Percentiles rank a stretch among this genome's conserved stretches.
phyloP scores from a whole-genome alignment of 495 filamentous ascomycete genomes.

The Penicillium tannophilum region DNA sequence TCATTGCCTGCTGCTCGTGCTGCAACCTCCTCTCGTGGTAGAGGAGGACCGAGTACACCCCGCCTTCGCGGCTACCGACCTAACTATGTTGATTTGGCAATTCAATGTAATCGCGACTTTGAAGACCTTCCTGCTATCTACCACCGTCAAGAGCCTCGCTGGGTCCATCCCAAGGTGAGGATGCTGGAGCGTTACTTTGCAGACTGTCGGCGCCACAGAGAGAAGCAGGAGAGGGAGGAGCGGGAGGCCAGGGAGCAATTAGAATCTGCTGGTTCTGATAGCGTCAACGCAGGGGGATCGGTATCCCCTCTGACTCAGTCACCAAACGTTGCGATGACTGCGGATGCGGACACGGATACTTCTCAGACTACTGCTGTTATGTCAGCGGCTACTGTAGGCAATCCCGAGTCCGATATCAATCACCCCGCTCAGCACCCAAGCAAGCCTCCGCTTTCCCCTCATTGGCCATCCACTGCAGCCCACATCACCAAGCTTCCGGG shows the following conservation, averaged over 20 bases:
- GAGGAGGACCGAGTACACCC: conserved; percentile 36
- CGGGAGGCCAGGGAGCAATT: conserved; percentile 16
- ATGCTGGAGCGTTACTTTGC: conserved; percentile 47
- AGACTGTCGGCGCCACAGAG: conserved; percentile 34
- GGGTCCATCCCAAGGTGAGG: conserved; percentile 34
- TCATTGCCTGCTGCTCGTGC: conserved; percentile 20
- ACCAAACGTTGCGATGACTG: not conserved
- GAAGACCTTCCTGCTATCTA: not conserved
- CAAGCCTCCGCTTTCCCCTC: conserved; percentile 35
- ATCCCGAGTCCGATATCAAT: conserved; percentile 24
- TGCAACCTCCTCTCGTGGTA: conserved; percentile 34
- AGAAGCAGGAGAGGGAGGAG: conserved; percentile 26
- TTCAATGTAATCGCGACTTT: conserved; percentile 48
- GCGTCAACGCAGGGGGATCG: conserved; percentile 9
- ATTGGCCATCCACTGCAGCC: conserved; percentile 43
- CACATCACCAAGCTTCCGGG: conserved; percentile 40
- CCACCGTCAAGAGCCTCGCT: not conserved
- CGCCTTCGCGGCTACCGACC: conserved; percentile 14
- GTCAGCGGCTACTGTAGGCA: conserved; percentile 12
- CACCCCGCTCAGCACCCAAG: conserved; percentile 23
- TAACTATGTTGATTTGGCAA: conserved; percentile 47
- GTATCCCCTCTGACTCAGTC: conserved; percentile 18
- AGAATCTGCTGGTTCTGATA: conserved; percentile 26
- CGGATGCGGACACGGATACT: conserved; percentile 10
- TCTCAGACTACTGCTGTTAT: not conserved